Evolutionary conservation across 75 land plant species (phyloP).

Genomic region (Picea glauca): DNA sequence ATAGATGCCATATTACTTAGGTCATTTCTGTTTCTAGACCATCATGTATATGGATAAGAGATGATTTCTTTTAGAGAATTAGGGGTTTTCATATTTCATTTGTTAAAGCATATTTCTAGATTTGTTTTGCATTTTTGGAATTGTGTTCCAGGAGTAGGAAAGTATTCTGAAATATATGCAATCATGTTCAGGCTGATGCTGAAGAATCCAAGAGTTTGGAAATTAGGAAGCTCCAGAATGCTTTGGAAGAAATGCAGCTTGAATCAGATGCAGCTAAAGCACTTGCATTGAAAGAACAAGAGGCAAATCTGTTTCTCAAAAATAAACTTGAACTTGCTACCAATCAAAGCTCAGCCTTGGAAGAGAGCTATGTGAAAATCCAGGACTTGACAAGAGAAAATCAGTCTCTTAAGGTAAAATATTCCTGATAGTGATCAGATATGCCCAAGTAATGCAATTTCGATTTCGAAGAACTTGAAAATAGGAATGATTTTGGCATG

Average conservation of each 20-base stretch:
- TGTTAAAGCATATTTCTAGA: neutral
- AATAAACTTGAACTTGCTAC: conserved; percentile 51
- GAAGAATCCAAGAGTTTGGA: conserved; percentile 84
- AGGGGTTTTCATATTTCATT: neutral
- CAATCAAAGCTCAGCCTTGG: conserved; percentile 54
- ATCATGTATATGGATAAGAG: too few relatives aligned
- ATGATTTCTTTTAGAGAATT: neutral
- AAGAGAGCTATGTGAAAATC: conserved; percentile 44
- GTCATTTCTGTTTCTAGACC: too few relatives aligned
- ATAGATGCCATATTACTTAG: too few relatives aligned
- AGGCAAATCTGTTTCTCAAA: conserved; percentile 44
- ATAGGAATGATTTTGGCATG: neutral
- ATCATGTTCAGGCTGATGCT: conserved; percentile 56
- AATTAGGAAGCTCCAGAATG: conserved; percentile 71
- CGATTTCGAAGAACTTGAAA: too few relatives aligned
- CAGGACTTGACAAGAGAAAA: conserved; percentile 63
- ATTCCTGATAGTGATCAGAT: neutral
- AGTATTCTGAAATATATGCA: neutral
- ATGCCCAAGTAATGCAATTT: neutral
- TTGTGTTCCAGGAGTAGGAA: neutral
- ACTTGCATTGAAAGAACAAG: conserved; percentile 37
- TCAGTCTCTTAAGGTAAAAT: conserved; percentile 34
- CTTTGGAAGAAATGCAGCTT: conserved; percentile 39
- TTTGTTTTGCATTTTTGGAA: neutral
- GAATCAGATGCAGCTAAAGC: conserved; percentile 60